phyloP scores from a whole-genome alignment of 225 moss, liverwort and hornwort genomes.

The Physcomitrellopsis africana region DNA sequence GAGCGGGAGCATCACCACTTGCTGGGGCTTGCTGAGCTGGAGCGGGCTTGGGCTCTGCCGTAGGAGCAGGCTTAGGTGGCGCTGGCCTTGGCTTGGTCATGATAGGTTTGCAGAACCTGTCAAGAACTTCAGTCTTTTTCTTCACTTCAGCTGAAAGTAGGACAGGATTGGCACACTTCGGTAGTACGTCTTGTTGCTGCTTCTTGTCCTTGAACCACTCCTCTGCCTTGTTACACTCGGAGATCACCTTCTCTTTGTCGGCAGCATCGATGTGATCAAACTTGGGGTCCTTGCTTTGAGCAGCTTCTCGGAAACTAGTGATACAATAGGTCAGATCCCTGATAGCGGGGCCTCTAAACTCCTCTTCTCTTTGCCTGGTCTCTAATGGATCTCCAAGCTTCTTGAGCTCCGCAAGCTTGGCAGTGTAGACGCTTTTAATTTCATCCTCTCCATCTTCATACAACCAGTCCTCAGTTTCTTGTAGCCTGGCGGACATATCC shows the following conservation, averaged over 20 bases:
- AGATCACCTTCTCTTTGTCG: conserved; percentile 66
- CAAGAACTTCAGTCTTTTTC: conserved; percentile 79
- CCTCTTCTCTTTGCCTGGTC: conserved; percentile 82
- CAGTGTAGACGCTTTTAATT: conserved; percentile 92
- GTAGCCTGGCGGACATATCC: conserved; percentile 73
- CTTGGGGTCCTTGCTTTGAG: conserved; percentile 63
- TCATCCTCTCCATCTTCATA: conserved; percentile 99
- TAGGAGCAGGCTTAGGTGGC: conserved; percentile 77
- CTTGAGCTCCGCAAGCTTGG: conserved; percentile 85
- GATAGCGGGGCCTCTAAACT: conserved; percentile 67
- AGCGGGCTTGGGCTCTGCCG: conserved; percentile 59
- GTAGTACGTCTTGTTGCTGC: conserved; percentile 59
- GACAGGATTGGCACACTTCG: conserved; percentile 58
- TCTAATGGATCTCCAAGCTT: conserved; percentile 92
- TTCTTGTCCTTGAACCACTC: conserved; percentile 78
- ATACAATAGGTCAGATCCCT: conserved; percentile 82
- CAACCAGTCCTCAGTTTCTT: conserved; percentile 95
- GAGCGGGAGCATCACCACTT: conserved; percentile 47
- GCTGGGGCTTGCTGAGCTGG: conserved; percentile 45
- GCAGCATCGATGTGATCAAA: conserved; percentile 64
- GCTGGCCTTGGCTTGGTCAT: conserved; percentile 93
- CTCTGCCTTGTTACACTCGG: conserved; percentile 64
- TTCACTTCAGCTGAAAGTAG: conserved; percentile 56
- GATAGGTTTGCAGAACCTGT: conserved; percentile 98
- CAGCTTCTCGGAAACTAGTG: conserved; percentile 84